Percentiles rank a stretch among this genome's conserved stretches.
phyloP scores from a whole-genome alignment of 371 early-diverging fungal genomes.

The Mortierella sp. region DNA sequence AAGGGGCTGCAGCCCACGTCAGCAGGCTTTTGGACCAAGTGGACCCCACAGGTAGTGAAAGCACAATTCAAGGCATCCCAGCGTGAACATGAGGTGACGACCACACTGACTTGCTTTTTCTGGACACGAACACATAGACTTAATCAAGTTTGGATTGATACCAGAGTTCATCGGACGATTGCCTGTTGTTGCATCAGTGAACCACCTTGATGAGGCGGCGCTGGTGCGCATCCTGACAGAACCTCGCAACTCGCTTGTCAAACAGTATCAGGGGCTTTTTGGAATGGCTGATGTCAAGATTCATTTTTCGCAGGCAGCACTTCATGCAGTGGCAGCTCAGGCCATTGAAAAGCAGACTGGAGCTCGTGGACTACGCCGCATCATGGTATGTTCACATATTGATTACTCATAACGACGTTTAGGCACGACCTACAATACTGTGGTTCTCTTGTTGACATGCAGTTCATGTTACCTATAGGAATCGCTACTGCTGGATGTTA shows the following conservation, averaged over 20 bases:
- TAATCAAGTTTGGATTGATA: conserved; percentile 89
- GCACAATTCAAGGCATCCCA: too few species aligned
- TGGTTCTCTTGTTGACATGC: not conserved
- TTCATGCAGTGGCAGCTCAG: conserved; percentile 75
- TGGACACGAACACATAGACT: conserved; percentile 58
- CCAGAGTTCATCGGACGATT: conserved; percentile 92
- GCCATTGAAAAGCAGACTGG: conserved; percentile 89
- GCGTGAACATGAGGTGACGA: not conserved
- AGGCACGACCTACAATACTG: not conserved
- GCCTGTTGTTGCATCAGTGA: conserved; percentile 88
- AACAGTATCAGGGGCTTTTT: conserved; percentile 86
- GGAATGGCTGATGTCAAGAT: conserved; percentile 74
- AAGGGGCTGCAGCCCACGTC: conserved; percentile 32
- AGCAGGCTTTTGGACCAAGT: conserved; percentile 64
- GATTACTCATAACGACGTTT: not conserved
- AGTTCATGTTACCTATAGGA: conserved; percentile 58
- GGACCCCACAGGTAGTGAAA: conserved; percentile 71
- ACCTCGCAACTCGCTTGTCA: conserved; percentile 85
- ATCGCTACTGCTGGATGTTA: conserved; percentile 78
- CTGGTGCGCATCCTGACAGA: conserved; percentile 84
- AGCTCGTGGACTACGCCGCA: conserved; percentile 87
- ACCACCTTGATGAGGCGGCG: conserved; percentile 73
- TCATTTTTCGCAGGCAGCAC: conserved; percentile 76
- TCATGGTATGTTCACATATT: conserved; percentile 66
- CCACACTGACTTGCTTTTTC: not conserved